Percentiles rank a stretch among this genome's conserved stretches.
phyloP scores from a whole-genome alignment of 192 early-diverging fungal species.

The Phycomyces blakesleeanus region DNA sequence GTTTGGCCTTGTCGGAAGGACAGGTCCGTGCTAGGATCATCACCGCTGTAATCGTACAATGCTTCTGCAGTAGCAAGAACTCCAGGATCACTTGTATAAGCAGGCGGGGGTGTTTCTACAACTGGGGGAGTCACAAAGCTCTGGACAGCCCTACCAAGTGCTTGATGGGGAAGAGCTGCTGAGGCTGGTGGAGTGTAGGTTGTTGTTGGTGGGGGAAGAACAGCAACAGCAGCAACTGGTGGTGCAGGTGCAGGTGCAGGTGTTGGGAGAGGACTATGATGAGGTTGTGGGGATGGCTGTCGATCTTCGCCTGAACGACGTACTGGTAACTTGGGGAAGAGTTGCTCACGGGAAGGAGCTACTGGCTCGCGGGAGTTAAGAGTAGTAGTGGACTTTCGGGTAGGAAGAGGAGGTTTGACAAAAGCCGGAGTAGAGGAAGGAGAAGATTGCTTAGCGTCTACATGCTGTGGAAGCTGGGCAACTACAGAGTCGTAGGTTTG shows the following conservation, averaged over 20 bases:
- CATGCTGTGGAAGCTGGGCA: constrained; percentile 11
- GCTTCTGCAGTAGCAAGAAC: constrained; percentile 41
- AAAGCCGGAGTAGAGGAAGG: not conserved
- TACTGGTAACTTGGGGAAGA: constrained; percentile 19
- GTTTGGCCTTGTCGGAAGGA: constrained; percentile 60
- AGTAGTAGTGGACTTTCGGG: constrained; percentile 21
- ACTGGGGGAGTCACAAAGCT: constrained; percentile 3
- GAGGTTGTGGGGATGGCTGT: not conserved
- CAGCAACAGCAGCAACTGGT: not conserved
- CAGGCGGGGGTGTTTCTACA: constrained; percentile 12
- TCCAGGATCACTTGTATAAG: constrained; percentile 2
- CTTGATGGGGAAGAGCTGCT: constrained; percentile 2
- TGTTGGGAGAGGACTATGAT: not conserved
- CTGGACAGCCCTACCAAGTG: not conserved
- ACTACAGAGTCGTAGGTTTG: constrained; percentile 20
- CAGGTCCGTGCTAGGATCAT: constrained; percentile 53
- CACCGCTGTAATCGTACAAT: constrained; percentile 61
- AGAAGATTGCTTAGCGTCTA: not conserved
- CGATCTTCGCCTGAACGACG: constrained; percentile 6
- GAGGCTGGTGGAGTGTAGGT: not conserved
- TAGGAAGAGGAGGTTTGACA: constrained; percentile 20
- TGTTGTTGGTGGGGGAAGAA: not conserved
- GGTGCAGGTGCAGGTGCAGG: constrained; percentile 2
- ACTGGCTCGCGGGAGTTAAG: not conserved
- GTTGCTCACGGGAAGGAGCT: not conserved